Evolutionary conservation across 2,329 filamentous ascomycete species (phyloP), one percentile per base, ranked within the genome.

Genomic region (Microsporum ferrugineum): DNA sequence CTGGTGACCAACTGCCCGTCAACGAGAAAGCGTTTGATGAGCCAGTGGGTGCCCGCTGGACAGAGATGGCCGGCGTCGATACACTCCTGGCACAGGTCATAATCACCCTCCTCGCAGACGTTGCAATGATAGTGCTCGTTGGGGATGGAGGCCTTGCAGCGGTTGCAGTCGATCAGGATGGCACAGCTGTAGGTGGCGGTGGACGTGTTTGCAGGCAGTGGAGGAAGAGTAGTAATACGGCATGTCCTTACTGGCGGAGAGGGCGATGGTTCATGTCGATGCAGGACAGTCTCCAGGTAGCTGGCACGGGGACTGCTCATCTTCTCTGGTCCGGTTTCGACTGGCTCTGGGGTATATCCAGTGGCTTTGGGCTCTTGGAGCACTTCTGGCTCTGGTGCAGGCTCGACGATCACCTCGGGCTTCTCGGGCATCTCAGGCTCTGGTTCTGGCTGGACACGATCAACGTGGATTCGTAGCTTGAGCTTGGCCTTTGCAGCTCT

Each of bases 401-500:
- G 2, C 36, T 41, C n/a, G 57, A 27, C 60, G 27, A 29, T 5
- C 49, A 33, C 7, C 31, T 53, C 49, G 29, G 49, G 49, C 49
- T 53, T 3, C 27, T 29, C 27, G 0, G 29, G 2, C 2, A 49
- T 23, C 43, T 64, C 61, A 29, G 68, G 60, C 14, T 63, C 57
- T 45, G 66, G 65, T 39, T 65, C 56, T 53, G 60, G 60, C 49
- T 65, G 62, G 27, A 73, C 67, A 59, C 81, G 69, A 14, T 83
- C 86, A 41, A 88, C 87, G 66, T 85, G 89, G 63, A 99, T 83
- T 75, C 94, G 91, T 68, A 99, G 86, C 85, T 97, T 99, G 66
- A 91, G 85, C 82, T 99, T 99, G 41, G 94, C 94, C 80, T 96
- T 99, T 65, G 94, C 94, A 66, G 94, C 94, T 69, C 94, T 88